phyloP scores from a whole-genome alignment of 2,329 filamentous ascomycete genomes.

The Hymenoscyphus scutula region DNA sequence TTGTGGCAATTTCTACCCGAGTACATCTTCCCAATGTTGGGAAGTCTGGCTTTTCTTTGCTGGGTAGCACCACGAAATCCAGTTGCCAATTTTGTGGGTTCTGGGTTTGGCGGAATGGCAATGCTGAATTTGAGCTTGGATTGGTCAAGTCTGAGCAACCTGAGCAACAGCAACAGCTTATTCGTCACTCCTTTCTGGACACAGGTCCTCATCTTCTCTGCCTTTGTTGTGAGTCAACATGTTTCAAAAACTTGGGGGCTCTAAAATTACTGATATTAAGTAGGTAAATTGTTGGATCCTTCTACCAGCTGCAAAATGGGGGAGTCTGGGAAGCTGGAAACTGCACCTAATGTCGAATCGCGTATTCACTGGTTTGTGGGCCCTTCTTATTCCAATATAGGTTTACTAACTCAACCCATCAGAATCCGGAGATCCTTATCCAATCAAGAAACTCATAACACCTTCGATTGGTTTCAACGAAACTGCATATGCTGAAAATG shows the following conservation, averaged over 20 bases:
- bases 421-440: constrained; percentile 30
- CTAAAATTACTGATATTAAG: background rate
- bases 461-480: constrained; percentile 36
- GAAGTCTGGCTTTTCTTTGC: constrained; percentile 59
- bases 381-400: background rate
- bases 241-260: background rate
- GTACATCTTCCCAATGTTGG: constrained; percentile 57
- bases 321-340: constrained; percentile 50
- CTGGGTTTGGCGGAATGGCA: constrained; percentile 59
- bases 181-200: constrained; percentile 60
- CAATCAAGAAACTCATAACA: constrained; percentile 37
- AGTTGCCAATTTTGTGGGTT: constrained; percentile 60
- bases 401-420: background rate
- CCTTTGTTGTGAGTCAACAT: constrained; percentile 42
- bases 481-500: constrained; percentile 47
- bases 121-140: constrained; percentile 58
- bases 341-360: constrained; percentile 57
- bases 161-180: constrained; percentile 42
- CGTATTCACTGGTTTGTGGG: constrained; percentile 46
- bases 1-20: constrained; percentile 63
- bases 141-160: constrained; percentile 57
- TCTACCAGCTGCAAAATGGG: constrained; percentile 58
- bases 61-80: constrained; percentile 60
- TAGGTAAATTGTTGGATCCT: constrained; percentile 55
- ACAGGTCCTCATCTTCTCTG: constrained; percentile 54